These are phyloP conservation scores for Aspergillus haitiensis DNA, from an alignment of 495 filamentous ascomycete genomes.

Conservation along the genomic window DNA sequence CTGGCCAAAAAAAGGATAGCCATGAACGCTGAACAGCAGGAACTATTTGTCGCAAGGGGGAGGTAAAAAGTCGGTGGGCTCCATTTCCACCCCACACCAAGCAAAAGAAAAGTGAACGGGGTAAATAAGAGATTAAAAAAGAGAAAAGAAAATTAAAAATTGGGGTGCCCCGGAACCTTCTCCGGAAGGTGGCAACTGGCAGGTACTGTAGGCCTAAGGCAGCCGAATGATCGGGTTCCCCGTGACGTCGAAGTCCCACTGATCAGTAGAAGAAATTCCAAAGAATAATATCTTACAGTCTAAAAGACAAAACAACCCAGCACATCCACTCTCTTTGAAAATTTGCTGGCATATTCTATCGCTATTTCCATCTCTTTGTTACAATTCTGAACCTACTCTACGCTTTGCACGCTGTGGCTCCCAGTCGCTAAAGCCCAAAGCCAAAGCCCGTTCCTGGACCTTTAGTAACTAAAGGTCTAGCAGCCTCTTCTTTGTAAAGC, in stretches of 20 bases:
- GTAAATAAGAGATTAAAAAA: not conserved
- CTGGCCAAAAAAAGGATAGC: no score
- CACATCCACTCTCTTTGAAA: no score
- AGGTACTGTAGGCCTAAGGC: not conserved
- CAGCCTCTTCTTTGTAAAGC: conserved; percentile 1
- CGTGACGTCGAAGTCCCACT: conserved; percentile 6
- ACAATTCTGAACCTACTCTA: no score
- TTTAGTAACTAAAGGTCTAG: not conserved
- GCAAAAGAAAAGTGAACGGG: not conserved
- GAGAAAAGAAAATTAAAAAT: not conserved
- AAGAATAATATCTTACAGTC: not conserved
- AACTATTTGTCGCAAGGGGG: not conserved
- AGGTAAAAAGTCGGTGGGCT: conserved; percentile 1
- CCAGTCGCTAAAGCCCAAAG: no score
- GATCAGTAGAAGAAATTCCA: not conserved
- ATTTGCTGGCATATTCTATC: no score
- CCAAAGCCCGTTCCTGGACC: not conserved
- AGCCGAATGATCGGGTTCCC: not conserved
- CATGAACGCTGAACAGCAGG: no score
- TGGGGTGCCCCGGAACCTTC: conserved; percentile 1
- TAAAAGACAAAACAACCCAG: no score
- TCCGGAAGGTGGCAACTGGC: not conserved
- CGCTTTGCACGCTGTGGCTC: no score
- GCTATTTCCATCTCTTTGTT: no score
- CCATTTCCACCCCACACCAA: conserved; percentile 1